Conservation (phyloP, 305 asterid genomes). For the Plantago coronopus region DNA sequence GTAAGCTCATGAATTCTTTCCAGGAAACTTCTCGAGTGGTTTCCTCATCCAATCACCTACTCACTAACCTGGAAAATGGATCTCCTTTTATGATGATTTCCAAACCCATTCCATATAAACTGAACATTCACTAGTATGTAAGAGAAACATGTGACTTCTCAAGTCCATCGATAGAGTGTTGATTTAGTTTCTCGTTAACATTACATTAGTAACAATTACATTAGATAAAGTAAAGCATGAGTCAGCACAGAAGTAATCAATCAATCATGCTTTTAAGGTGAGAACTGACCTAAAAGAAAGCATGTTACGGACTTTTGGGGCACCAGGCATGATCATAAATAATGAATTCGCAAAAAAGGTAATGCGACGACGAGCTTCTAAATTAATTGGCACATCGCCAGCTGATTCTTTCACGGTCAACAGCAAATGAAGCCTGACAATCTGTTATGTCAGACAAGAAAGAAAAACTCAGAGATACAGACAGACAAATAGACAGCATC, state of each 20-base stretch:
- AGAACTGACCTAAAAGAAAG: slow-evolving; percentile 86
- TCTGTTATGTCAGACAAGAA: slow-evolving; percentile 40
- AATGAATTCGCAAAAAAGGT: slow-evolving; percentile 96
- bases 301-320: slow-evolving; percentile 96
- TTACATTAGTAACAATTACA: neutral
- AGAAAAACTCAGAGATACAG: slow-evolving; percentile 12
- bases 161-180: neutral
- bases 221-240: slow-evolving; percentile 16
- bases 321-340: slow-evolving; percentile 92
- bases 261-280: slow-evolving; percentile 20
- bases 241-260: slow-evolving; percentile 21
- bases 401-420: slow-evolving; percentile 97
- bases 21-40: neutral
- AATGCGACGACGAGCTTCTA: slow-evolving; percentile 93
- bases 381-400: slow-evolving; percentile 82
- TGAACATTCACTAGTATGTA: neutral
- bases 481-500: slow-evolving; percentile 1
- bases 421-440: slow-evolving; percentile 89
- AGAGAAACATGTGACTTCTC: neutral
- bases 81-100: neutral
- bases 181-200: neutral
- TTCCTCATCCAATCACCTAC: neutral
- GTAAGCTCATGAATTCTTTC: neutral
- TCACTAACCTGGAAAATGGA: neutral
- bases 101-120: neutral